Base-by-base conservation (phyloP, 1,284 basidiomycete species). In the Ganoderma meredithae region DNA sequence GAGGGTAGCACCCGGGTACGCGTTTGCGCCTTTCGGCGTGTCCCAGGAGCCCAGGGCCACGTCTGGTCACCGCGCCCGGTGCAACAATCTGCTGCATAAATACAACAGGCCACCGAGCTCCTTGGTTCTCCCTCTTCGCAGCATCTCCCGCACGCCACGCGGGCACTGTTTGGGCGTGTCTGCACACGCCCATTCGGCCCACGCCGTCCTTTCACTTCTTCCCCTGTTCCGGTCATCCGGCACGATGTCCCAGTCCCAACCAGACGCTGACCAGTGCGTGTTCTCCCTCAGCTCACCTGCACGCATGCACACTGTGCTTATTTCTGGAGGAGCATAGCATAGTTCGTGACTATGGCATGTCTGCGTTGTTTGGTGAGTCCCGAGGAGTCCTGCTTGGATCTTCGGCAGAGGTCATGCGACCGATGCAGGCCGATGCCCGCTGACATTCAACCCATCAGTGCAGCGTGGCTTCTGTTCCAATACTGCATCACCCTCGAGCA, bases 401-500 rank as follows among this genome's bases (percentile, higher is more conserved):
- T 13, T 49, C 22, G n/a, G 9, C 47, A 8, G 12, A 12, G 12
- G 25, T 15, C 49, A 3, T 0, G 27, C 10, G 13, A 13, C 12
- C n/a, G n/a, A n/a, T n/a, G n/a, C n/a, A n/a, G n/a, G 49, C 3
- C 10, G 4, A 5, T 12, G 52, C 4, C 2, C 15, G 15, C n/a
- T 53, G 13, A 53, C 25, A 31, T 12, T 53, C 25, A 27, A 8
- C 49, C 27, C 2, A 9, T 9, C 7, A 6, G 9, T 7, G 2
- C 12, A 53, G 52, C 52, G n/a, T 53, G 52, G 52, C 52, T 53
- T 27, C 25, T 53, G 25, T 67, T 59, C 47, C 64, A 69, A 13
- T 66, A 69, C 52, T 17, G 64, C 31, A 25, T 69, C 44, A 66
- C 68, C 27, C 25, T 69, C 4, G 43, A 56, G n/a, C 59, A 60